phyloP scores from a whole-genome alignment of 495 filamentous ascomycete genomes.

The Trichoderma asperelloides region DNA sequence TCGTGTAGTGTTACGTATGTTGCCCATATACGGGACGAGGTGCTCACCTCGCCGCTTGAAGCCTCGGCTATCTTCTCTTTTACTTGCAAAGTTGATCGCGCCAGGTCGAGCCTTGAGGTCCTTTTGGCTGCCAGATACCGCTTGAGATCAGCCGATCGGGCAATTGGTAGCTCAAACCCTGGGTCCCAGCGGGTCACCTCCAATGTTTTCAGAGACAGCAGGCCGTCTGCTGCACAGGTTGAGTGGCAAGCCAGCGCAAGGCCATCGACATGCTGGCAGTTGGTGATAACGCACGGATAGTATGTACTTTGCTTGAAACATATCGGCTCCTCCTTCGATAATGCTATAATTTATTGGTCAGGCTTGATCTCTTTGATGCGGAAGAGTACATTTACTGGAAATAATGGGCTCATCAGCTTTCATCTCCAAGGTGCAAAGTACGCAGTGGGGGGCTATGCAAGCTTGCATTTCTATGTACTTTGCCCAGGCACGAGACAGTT shows the following conservation, averaged over 20 bases:
- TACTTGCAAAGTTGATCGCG: background rate
- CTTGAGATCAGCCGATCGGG: background rate
- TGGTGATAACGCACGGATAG: background rate
- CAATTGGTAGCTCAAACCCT: background rate
- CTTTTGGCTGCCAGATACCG: background rate
- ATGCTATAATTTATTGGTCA: background rate
- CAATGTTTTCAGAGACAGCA: background rate
- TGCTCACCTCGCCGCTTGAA: background rate
- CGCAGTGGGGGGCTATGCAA: background rate
- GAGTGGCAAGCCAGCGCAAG: background rate
- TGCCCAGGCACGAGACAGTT: background rate
- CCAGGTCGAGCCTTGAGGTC: background rate
- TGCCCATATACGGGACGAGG: background rate
- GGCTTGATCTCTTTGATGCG: background rate
- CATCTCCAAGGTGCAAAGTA: background rate
- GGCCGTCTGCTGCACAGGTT: background rate
- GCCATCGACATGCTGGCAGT: background rate
- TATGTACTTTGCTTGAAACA: background rate
- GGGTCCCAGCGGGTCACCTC: background rate
- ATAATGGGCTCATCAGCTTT: background rate
- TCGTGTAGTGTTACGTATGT: background rate
- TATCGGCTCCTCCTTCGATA: background rate
- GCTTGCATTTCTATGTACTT: background rate
- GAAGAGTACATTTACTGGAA: background rate
- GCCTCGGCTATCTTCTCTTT: background rate